A percentile compares a stretch with the other conserved stretches of the same genome.
These are phyloP conservation scores for Cutaneotrichosporon daszewskae DNA, from an alignment of 1,284 basidiomycete species.

Conservation along the genomic window DNA sequence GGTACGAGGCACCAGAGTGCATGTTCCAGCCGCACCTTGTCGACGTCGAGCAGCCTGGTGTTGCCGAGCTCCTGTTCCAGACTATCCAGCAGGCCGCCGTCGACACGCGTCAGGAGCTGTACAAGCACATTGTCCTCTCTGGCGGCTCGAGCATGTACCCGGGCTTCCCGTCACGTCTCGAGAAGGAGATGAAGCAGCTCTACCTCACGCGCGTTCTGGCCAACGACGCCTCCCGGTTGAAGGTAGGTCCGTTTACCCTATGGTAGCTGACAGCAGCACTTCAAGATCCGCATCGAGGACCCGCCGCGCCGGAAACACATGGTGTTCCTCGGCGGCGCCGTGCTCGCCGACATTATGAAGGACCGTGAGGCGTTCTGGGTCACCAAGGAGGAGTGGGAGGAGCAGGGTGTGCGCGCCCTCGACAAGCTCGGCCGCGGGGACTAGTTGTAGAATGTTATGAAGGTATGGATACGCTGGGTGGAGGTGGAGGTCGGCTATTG, in stretches of 20 bases:
- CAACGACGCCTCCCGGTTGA: slow-evolving; percentile 77
- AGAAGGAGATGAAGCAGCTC: slow-evolving; percentile 99
- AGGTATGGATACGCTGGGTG: too few relatives aligned
- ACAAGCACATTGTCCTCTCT: slow-evolving; percentile 96
- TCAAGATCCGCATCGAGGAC: slow-evolving; percentile 98
- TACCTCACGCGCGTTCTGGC: slow-evolving; percentile 84
- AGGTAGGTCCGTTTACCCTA: slow-evolving; percentile 57
- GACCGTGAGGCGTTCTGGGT: slow-evolving; percentile 91
- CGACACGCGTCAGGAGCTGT: slow-evolving; percentile 84
- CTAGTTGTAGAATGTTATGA: slow-evolving; percentile 24
- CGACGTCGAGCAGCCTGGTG: slow-evolving; percentile 93
- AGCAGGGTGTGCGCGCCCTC: slow-evolving; percentile 71
- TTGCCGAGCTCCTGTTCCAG: slow-evolving; percentile 95
- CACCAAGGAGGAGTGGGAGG: slow-evolving; percentile 84
- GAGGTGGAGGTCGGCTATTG: too few relatives aligned
- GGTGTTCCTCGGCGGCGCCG: slow-evolving; percentile 97
- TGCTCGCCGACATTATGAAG: slow-evolving; percentile 98
- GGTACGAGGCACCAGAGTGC: slow-evolving; percentile 99
- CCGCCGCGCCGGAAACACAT: slow-evolving; percentile 97
- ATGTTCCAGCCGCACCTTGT: slow-evolving; percentile 99
- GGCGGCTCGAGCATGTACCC: slow-evolving; percentile 99
- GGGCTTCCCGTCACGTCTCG: slow-evolving; percentile 88
- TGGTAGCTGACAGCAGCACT: slow-evolving; percentile 70
- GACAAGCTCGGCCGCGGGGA: slow-evolving; percentile 64
- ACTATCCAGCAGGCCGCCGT: slow-evolving; percentile 90